Evolutionary conservation across 331 rosid species (phyloP).

Genomic region (Acacia concinna): DNA sequence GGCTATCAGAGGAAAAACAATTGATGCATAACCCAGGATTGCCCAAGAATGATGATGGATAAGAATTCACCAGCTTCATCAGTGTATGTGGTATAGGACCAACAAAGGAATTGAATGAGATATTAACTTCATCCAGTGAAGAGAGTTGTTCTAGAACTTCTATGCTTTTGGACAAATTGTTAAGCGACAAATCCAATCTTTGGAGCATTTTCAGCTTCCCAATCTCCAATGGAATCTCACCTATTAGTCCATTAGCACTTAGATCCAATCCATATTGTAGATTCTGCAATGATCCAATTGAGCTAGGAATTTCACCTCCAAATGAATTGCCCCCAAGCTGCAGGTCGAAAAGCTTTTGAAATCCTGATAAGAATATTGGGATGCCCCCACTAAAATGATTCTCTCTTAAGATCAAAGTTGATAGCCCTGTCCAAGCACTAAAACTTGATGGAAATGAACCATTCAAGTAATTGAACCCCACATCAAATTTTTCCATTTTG

Average conservation of each 20-base stretch:
- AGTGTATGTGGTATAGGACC: constrained; percentile 46
- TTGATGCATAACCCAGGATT: not conserved
- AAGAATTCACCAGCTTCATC: constrained; percentile 27
- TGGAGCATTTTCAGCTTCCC: not conserved
- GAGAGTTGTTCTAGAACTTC: constrained; percentile 27
- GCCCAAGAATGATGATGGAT: not conserved
- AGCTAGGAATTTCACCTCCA: constrained; percentile 66
- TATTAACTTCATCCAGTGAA: constrained; percentile 32
- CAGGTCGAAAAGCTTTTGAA: constrained; percentile 45
- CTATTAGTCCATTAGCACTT: constrained; percentile 60
- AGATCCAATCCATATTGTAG: constrained; percentile 54
- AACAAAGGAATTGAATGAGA: constrained; percentile 49
- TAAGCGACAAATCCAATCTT: constrained; percentile 1
- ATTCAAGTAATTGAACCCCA: constrained; percentile 66
- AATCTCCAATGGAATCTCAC: constrained; percentile 50
- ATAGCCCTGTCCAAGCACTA: constrained; percentile 49
- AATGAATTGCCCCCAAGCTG: constrained; percentile 76
- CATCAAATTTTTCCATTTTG: constrained; percentile 47
- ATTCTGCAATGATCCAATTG: constrained; percentile 53
- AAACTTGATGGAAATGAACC: constrained; percentile 30
- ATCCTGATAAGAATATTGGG: constrained; percentile 51
- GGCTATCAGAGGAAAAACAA: not conserved
- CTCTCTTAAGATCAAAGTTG: constrained; percentile 47
- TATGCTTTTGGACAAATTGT: constrained; percentile 51
- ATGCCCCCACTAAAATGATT: constrained; percentile 60